These are phyloP conservation scores for Schizophyllum amplum DNA, from an alignment of 1,284 basidiomycete species.

Conservation along the genomic window DNA sequence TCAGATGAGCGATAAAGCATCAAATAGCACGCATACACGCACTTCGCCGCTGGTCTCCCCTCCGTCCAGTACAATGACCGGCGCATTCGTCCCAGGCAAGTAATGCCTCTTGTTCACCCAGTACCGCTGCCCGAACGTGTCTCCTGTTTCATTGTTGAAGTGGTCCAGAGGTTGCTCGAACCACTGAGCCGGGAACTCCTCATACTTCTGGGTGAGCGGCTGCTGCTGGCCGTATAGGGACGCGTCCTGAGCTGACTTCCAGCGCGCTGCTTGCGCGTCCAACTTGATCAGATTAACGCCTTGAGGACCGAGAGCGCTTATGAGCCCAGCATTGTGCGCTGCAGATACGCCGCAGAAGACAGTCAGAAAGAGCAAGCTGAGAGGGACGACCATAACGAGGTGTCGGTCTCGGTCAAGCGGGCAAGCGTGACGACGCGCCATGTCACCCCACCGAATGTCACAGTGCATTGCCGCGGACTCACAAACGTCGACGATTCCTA, in stretches of 20 bases:
- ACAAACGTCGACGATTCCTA: too few relatives aligned
- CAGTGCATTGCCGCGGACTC: too few relatives aligned
- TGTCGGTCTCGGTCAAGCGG: not conserved
- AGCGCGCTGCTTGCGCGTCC: slow-evolving; percentile 17
- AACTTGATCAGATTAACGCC: slow-evolving; percentile 39
- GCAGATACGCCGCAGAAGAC: not conserved
- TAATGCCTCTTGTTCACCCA: slow-evolving; percentile 89
- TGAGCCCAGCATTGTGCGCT: not conserved
- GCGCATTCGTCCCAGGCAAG: slow-evolving; percentile 57
- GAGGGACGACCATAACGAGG: not conserved
- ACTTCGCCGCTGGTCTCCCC: slow-evolving; percentile 77
- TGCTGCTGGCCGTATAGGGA: slow-evolving; percentile 21
- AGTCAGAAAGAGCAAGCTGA: slow-evolving; percentile 1
- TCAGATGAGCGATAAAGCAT: not conserved
- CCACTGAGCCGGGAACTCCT: slow-evolving; percentile 52
- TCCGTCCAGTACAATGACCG: slow-evolving; percentile 77
- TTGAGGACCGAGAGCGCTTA: slow-evolving; percentile 30
- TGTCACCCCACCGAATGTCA: too few relatives aligned
- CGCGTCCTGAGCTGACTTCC: slow-evolving; percentile 12
- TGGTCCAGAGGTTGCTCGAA: slow-evolving; percentile 87
- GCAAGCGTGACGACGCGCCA: too few relatives aligned
- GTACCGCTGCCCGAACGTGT: slow-evolving; percentile 70
- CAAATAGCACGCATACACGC: slow-evolving; percentile 2
- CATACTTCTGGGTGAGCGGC: slow-evolving; percentile 7
- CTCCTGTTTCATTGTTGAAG: slow-evolving; percentile 37